Evolutionary conservation across 176 grass and related monocot species (phyloP).

Genomic region (Oryza glumipatula): DNA sequence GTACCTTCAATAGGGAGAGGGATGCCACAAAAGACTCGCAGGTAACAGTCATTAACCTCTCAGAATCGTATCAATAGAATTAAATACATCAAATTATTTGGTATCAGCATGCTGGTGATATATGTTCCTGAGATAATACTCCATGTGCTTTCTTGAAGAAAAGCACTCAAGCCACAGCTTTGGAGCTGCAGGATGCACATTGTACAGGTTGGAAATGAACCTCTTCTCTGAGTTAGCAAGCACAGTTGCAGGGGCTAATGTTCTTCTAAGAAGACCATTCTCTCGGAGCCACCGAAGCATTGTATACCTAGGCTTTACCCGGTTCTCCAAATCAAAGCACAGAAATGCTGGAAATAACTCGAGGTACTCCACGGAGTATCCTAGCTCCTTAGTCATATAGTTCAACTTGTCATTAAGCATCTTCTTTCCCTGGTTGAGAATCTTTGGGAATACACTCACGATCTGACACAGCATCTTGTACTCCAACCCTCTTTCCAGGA

Average conservation of each 20-base stretch:
- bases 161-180: constrained; percentile 94
- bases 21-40: constrained; percentile 9
- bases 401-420: constrained; percentile 66
- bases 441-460: constrained; percentile 54
- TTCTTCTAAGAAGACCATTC: constrained; percentile 60
- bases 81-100: constrained; percentile 31
- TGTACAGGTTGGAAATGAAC: constrained; percentile 72
- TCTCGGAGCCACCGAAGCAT: constrained; percentile 84
- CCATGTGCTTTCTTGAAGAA: constrained; percentile 59
- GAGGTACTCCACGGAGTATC: constrained; percentile 76
- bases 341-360: constrained; percentile 72
- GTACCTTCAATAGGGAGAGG: constrained; percentile 18
- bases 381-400: constrained; percentile 69
- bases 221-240: constrained; percentile 80
- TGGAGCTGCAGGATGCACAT: constrained; percentile 75
- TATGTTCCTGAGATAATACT: constrained; percentile 60
- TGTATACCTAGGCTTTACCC: constrained; percentile 76
- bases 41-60: constrained; percentile 38
- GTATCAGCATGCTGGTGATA: constrained; percentile 40
- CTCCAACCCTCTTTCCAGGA: constrained; percentile 69
- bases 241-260: constrained; percentile 63
- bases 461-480: constrained; percentile 76
- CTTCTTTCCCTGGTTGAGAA: constrained; percentile 83
- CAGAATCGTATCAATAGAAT: constrained; percentile 40
- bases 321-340: constrained; percentile 88